A percentile compares a stretch with the other conserved stretches of the same genome.
These are phyloP conservation scores for Xylaria grammica DNA, from an alignment of 495 filamentous ascomycete genomes.

Conservation along the genomic window DNA sequence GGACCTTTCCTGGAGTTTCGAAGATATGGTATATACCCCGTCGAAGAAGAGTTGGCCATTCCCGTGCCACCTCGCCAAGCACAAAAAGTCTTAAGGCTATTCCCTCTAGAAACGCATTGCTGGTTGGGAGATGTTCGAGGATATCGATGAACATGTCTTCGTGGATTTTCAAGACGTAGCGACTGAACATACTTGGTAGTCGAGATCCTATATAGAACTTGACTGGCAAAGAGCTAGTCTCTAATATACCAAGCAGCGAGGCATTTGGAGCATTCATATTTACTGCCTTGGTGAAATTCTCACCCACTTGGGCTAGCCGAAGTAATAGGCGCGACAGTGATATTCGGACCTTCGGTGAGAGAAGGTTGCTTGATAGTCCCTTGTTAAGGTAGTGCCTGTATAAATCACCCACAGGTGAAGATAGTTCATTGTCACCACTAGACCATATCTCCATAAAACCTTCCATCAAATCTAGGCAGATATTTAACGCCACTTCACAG, in stretches of 20 bases:
- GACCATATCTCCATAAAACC: constrained; percentile 70
- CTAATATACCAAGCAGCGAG: constrained; percentile 73
- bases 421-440: constrained; percentile 57
- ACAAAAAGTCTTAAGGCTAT: constrained; percentile 83
- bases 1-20: constrained; percentile 77
- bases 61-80: constrained; percentile 73
- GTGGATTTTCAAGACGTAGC: constrained; percentile 77
- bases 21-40: constrained; percentile 91
- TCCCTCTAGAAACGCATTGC: constrained; percentile 74
- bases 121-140: constrained; percentile 71
- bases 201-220: constrained; percentile 73
- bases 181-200: constrained; percentile 77
- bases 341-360: constrained; percentile 71
- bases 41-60: constrained; percentile 80
- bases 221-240: constrained; percentile 68
- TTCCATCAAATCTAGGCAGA: constrained; percentile 73
- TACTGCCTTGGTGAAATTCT: constrained; percentile 62
- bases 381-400: constrained; percentile 78
- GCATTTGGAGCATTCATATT: constrained; percentile 71
- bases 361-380: constrained; percentile 63
- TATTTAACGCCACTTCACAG: constrained; percentile 75
- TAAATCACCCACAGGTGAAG: constrained; percentile 69
- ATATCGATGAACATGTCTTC: constrained; percentile 82
- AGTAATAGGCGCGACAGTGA: constrained; percentile 70
- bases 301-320: constrained; percentile 65